A percentile compares a stretch with the other conserved stretches of the same genome.
Evolutionary conservation across 23 red algal genomes (phyloP).

Genomic region (Gracilaria caudata): DNA sequence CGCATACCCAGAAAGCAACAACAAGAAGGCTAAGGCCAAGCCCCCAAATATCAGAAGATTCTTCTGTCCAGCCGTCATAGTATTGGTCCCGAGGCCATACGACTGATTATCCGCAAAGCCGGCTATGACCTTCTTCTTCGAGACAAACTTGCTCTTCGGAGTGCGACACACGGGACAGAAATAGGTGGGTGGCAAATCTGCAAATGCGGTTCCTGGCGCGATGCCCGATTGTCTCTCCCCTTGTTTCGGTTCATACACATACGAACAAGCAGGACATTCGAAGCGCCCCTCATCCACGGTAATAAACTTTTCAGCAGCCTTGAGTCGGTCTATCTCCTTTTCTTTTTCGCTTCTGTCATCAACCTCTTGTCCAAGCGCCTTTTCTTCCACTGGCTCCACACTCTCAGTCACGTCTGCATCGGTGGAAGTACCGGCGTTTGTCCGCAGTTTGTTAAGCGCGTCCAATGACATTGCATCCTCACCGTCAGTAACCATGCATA

Average conservation of each 20-base stretch:
- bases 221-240: slow-evolving; percentile 74
- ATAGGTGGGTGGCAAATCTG: slow-evolving; percentile 73
- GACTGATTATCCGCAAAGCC: slow-evolving; percentile 91
- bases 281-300: slow-evolving; percentile 81
- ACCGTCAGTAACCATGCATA: neutral
- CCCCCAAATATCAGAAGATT: slow-evolving; percentile 89
- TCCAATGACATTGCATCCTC: neutral
- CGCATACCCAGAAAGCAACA: slow-evolving; percentile 90
- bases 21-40: slow-evolving; percentile 61
- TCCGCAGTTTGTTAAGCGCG: neutral
- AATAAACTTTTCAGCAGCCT: slow-evolving; percentile 96
- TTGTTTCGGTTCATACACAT: slow-evolving; percentile 78
- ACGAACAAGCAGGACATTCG: slow-evolving; percentile 82
- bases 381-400: neutral
- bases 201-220: slow-evolving; percentile 68
- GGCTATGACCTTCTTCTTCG: slow-evolving; percentile 84
- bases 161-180: slow-evolving; percentile 83
- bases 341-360: slow-evolving; percentile 53
- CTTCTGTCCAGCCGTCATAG: slow-evolving; percentile 87
- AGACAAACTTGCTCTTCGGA: slow-evolving; percentile 68
- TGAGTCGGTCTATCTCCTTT: slow-evolving; percentile 84
- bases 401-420: neutral
- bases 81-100: slow-evolving; percentile 94
- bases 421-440: neutral
- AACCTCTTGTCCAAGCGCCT: neutral